Conservation (phyloP, 345 rosid genomes). For the Boechera divaricarpa region DNA sequence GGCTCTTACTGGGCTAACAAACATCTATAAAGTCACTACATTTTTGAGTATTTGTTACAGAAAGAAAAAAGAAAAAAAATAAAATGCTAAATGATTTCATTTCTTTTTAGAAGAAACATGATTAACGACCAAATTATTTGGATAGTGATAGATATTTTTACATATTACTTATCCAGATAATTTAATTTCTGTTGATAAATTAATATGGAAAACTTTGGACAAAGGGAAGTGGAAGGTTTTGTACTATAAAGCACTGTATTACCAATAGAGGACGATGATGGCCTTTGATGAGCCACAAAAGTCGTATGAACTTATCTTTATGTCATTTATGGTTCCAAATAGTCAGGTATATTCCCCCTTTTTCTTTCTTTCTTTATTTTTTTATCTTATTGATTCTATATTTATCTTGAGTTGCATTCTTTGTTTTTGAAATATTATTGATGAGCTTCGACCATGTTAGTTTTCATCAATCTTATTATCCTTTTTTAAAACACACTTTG, state of each 20-base stretch:
- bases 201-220: conserved; percentile 31
- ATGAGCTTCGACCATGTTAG: background rate
- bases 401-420: conserved; percentile 8
- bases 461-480: conserved; percentile 8
- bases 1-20: conserved; percentile 28
- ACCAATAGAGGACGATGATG: conserved; percentile 37
- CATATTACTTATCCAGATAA: background rate
- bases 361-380: background rate
- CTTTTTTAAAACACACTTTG: background rate
- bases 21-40: background rate
- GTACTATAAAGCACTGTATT: conserved; percentile 45
- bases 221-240: conserved; percentile 44
- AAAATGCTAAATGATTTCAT: background rate
- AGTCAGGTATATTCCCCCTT: conserved; percentile 34
- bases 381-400: conserved; percentile 15
- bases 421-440: background rate
- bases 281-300: conserved; percentile 46
- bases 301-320: conserved; percentile 46
- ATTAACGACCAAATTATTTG: background rate
- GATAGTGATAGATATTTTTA: conserved; percentile 10
- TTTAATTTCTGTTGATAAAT: background rate
- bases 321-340: conserved; percentile 48
- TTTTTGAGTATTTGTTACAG: background rate
- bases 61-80: background rate
- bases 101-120: conserved; percentile 8